Evolutionary conservation across 2,329 filamentous ascomycete species (phyloP).

Genomic region (Simplicillium aogashimaense): DNA sequence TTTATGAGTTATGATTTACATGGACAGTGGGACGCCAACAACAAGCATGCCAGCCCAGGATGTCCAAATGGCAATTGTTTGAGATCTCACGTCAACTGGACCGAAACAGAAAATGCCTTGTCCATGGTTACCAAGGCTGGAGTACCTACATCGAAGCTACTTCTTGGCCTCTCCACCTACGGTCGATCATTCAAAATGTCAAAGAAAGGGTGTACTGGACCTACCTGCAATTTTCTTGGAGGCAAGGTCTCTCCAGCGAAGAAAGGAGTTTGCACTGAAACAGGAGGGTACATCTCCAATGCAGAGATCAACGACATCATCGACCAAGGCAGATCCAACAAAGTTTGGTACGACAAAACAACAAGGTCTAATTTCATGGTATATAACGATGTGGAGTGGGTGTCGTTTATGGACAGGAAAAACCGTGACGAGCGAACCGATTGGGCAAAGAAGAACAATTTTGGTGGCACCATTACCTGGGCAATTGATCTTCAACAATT

Average conservation of each 20-base stretch:
- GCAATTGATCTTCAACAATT: slow-evolving; percentile 5
- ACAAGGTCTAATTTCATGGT: slow-evolving; percentile 8
- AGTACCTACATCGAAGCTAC: slow-evolving; percentile 12
- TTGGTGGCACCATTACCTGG: slow-evolving; percentile 8
- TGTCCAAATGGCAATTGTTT: slow-evolving; percentile 16
- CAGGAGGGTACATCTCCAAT: slow-evolving; percentile 18
- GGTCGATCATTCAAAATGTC: slow-evolving; percentile 21
- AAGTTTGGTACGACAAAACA: too few species aligned
- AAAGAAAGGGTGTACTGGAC: slow-evolving; percentile 13
- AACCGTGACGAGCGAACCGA: slow-evolving; percentile 2
- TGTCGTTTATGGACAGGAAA: slow-evolving; percentile 3
- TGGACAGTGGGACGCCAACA: slow-evolving; percentile 21
- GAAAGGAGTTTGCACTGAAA: slow-evolving; percentile 16
- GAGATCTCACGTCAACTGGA: slow-evolving; percentile 17
- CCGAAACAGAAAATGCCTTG: slow-evolving; percentile 16
- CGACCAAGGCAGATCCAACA: neutral
- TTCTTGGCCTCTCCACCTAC: slow-evolving; percentile 16
- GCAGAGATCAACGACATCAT: slow-evolving; percentile 16
- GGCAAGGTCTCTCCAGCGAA: slow-evolving; percentile 9
- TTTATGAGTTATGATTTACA: slow-evolving; percentile 25
- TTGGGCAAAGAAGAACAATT: slow-evolving; percentile 5
- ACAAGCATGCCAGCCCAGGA: slow-evolving; percentile 10
- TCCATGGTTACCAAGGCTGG: slow-evolving; percentile 17
- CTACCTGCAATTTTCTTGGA: slow-evolving; percentile 15
- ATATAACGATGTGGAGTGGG: slow-evolving; percentile 10